Base-by-base conservation (phyloP, 2,329 filamentous ascomycete species). In the Corinectria fuckeliana region DNA sequence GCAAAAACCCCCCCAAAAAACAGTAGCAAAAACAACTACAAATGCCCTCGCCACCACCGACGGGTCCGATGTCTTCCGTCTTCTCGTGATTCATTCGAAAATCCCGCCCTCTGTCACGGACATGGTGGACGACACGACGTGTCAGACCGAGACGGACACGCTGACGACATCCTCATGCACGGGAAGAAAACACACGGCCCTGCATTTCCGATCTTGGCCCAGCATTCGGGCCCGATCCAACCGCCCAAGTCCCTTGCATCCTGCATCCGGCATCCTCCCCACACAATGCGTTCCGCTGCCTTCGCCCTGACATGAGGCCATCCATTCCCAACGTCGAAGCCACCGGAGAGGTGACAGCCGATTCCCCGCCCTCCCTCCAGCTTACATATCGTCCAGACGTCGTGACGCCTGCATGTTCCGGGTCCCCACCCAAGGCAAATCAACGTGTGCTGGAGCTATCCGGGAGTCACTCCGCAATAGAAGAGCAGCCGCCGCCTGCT, bases 331-430 rank as follows among this genome's bases (percentile, higher is more conserved):
- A 49, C 49, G 42, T 41, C 36, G 48, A 21, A 47, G 42, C 50
- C 36, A 36, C 42, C 47, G 26, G 6, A 32, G 36, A 60, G n/a
- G 53, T 54, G 64, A 68, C 60, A 62, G 64, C 58, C 51, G 65
- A 68, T 61, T 66, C 56, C 65, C 65, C 66, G 64, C 64, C 34
- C 11, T 48, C 26, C n/a, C n/a, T n/a, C n/a, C n/a, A n/a, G n/a
- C n/a, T n/a, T n/a, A n/a, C n/a, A n/a, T 30, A 42, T 54, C 25
- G 5, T 58, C 55, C 57, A 59, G 58, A 50, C 44, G 62, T 56
- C 49, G 51, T 39, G 55, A 66, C 58, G 39, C 38, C 49, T 25
- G 57, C 56, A 64, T 61, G 48, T 52, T 49, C 49, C n/a, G n/a
- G 50, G 42, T 52, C 47, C 49, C 56, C 56, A 56, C 42, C 55